A percentile compares a stretch with the other conserved stretches of the same genome.
Evolutionary conservation across 2,329 filamentous ascomycete genomes (phyloP).

Genomic region (Aspergillus uvarum): DNA sequence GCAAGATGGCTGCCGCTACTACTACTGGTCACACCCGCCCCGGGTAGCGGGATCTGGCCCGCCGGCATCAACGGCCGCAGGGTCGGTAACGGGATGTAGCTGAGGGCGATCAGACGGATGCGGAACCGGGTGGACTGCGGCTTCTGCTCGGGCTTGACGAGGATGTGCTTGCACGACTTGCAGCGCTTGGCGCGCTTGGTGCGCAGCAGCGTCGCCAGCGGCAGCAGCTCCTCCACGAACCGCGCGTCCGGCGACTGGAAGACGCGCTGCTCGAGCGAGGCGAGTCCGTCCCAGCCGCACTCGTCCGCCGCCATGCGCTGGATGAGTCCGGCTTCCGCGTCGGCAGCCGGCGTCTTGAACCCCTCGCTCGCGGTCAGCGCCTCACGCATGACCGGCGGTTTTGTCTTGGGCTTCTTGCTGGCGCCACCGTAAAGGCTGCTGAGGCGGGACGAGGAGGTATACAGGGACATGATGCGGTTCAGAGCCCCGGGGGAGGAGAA

Average conservation of each 20-base stretch:
- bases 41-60: slow-evolving; percentile 34
- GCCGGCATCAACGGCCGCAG: slow-evolving; percentile 54
- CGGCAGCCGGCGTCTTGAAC: slow-evolving; percentile 60
- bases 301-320: slow-evolving; percentile 55
- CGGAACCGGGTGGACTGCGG: slow-evolving; percentile 85
- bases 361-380: slow-evolving; percentile 71
- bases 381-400: slow-evolving; percentile 76
- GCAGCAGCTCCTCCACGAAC: slow-evolving; percentile 74
- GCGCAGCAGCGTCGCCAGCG: slow-evolving; percentile 76
- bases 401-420: slow-evolving; percentile 65
- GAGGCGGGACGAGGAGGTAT: slow-evolving; percentile 59
- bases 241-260: slow-evolving; percentile 54
- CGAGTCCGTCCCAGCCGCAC: slow-evolving; percentile 64
- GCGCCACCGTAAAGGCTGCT: slow-evolving; percentile 53
- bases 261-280: slow-evolving; percentile 53
- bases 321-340: slow-evolving; percentile 61
- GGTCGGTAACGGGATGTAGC: slow-evolving; percentile 80
- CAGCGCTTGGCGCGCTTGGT: slow-evolving; percentile 95
- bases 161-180: slow-evolving; percentile 87
- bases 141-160: slow-evolving; percentile 91
- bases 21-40: slow-evolving; percentile 20
- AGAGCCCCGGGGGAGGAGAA: slow-evolving; percentile 77
- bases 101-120: slow-evolving; percentile 83
- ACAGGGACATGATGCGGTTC: slow-evolving; percentile 87
- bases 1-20: slow-evolving; percentile 22